phyloP scores from a whole-genome alignment of 306 rosid genomes.

The Prunus armeniaca region DNA sequence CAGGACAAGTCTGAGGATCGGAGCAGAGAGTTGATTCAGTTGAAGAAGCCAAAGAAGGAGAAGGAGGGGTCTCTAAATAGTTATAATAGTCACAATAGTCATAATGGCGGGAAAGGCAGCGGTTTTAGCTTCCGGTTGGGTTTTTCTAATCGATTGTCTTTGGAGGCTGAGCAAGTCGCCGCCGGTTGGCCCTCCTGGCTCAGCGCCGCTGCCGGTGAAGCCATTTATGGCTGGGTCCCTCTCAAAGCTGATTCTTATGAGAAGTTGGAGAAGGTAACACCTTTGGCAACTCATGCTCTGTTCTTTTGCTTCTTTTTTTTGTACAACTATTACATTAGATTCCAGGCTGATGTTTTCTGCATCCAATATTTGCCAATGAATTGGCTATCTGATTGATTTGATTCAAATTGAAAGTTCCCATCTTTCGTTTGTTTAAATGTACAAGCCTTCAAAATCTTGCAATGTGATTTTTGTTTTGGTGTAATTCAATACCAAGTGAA shows the following conservation, averaged over 20 bases:
- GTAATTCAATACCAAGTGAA: neutral
- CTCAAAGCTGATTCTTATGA: slow-evolving; percentile 87
- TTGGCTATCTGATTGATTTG: too few relatives aligned
- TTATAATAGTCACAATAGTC: slow-evolving; percentile 14
- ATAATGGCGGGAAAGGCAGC: slow-evolving; percentile 26
- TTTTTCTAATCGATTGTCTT: slow-evolving; percentile 30
- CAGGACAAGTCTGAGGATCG: slow-evolving; percentile 31
- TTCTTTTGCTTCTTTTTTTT: too few relatives aligned
- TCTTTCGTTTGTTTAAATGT: neutral
- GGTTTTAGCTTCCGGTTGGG: slow-evolving; percentile 55
- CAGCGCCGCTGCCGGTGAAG: slow-evolving; percentile 70
- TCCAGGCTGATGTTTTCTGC: neutral
- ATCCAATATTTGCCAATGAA: neutral
- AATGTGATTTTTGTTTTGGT: neutral
- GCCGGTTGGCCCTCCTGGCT: slow-evolving; percentile 99
- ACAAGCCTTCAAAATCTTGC: neutral
- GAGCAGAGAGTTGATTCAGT: slow-evolving; percentile 28
- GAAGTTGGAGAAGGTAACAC: slow-evolving; percentile 78
- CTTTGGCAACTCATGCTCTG: too few relatives aligned
- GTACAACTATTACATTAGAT: neutral
- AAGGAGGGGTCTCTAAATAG: neutral
- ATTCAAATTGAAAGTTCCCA: neutral
- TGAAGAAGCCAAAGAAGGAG: slow-evolving; percentile 41
- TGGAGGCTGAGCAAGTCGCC: slow-evolving; percentile 81
- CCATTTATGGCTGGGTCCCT: slow-evolving; percentile 90